Conservation (phyloP, 768 basidiomycete genomes). For the Auricularia heimuer region DNA sequence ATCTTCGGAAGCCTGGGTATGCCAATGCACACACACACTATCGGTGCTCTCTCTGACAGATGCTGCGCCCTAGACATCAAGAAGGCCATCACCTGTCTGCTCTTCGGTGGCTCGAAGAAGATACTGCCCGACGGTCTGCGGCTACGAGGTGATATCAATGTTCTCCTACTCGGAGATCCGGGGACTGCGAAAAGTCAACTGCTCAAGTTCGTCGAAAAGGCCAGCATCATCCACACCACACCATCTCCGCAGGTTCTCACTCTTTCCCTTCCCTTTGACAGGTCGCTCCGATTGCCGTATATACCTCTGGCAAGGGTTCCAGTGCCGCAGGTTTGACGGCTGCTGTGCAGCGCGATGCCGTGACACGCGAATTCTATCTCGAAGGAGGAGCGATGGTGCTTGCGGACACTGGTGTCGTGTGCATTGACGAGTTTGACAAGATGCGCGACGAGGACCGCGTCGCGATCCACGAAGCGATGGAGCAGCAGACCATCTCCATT, state of each 20-base stretch:
- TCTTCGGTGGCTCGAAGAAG: constrained; percentile 97
- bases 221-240: constrained; percentile 15
- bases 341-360: constrained; percentile 87
- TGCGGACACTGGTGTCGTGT: constrained; percentile 95
- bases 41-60: neutral
- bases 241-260: neutral
- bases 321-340: constrained; percentile 98
- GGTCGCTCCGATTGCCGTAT: constrained; percentile 97
- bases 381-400: constrained; percentile 99
- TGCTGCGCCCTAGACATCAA: constrained; percentile 69
- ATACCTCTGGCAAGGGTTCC: constrained; percentile 96
- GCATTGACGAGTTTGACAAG: constrained; percentile 99
- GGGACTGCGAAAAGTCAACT: constrained; percentile 98
- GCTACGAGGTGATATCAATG: constrained; percentile 94
- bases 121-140: constrained; percentile 95
- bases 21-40: constrained; percentile 6
- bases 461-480: constrained; percentile 99
- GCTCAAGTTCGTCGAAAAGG: constrained; percentile 97
- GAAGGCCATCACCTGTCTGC: constrained; percentile 91
- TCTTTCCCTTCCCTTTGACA: constrained; percentile 18
- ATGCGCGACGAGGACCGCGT: constrained; percentile 99
- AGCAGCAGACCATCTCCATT: constrained; percentile 98
- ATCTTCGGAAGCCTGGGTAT: constrained; percentile 91
- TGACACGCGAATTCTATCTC: constrained; percentile 96
- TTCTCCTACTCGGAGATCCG: constrained; percentile 90